Evolutionary conservation across 441 rosid genomes (phyloP), one percentile per base, ranked within the genome.

Genomic region (Croton setiger): DNA sequence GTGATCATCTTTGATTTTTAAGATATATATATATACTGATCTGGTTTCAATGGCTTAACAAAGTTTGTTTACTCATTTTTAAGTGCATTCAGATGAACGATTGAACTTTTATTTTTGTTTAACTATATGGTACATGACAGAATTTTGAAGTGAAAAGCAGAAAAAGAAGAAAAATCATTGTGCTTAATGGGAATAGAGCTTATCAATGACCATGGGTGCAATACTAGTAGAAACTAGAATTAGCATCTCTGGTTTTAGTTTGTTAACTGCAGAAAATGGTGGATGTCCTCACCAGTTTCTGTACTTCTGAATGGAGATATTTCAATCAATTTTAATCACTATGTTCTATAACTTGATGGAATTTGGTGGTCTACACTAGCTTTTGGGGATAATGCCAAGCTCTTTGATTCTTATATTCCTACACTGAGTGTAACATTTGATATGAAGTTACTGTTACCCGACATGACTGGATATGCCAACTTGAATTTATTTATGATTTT

Each of bases 401-500:
- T 4, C 37, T 37, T 37, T 13, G 12, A 12, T 53, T 35, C 33
- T 13, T 39, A 11, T 39, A 0, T 31, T 52, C 20, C 18, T 31
- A 39, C 15, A 14, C 31, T 13, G 17, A 55, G 15, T 31, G 6
- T 27, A 9, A 13, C 8, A 58, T 33, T n/a, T 35, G 43, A 31
- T 15, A 58, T 43, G 14, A 41, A 23, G 21, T 23, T 31, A 31
- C n/a, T 15, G 10, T 20, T 66, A 12, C 33, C 44, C 60, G 13
- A 66, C 43, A 64, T 33, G 44, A 51, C 21, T 27, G 27, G 7
- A 64, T 45, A 2, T 41, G 62, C 45, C 55, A 27, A 48, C 12
- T 67, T 58, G 18, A 47, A 14, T 68, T 20, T 21, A 48, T 3
- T 31, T n/a, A 35, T 59, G 48, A 48, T 47, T 49, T 69, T 60